phyloP scores from a whole-genome alignment of 345 rosid species.

The Anacardium occidentale region DNA sequence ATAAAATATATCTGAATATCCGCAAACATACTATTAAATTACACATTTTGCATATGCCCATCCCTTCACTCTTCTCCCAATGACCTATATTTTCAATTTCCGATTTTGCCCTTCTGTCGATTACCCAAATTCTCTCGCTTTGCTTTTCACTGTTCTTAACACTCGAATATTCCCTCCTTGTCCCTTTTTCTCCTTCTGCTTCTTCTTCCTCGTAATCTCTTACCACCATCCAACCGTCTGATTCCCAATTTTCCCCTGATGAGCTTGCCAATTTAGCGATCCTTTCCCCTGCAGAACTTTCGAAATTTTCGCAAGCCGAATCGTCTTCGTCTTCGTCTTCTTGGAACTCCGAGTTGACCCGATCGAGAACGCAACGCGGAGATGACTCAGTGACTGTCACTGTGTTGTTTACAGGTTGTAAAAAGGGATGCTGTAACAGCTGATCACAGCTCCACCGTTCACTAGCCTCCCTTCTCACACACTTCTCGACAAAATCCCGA shows the following conservation, averaged over 20 bases:
- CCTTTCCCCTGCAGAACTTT: slow-evolving; percentile 23
- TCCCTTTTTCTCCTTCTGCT: slow-evolving; percentile 22
- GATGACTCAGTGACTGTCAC: slow-evolving; percentile 35
- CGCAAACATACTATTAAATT: slow-evolving; percentile 10
- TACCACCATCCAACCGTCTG: slow-evolving; percentile 55
- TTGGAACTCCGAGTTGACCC: slow-evolving; percentile 49
- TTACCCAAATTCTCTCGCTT: not conserved
- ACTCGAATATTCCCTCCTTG: slow-evolving; percentile 24
- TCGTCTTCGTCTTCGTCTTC: slow-evolving; percentile 3
- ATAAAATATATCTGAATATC: slow-evolving; percentile 25
- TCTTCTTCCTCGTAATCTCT: slow-evolving; percentile 21
- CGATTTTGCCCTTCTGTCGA: slow-evolving; percentile 14
- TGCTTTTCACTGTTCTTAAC: slow-evolving; percentile 14
- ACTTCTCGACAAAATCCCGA: slow-evolving; percentile 60
- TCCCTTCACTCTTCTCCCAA: slow-evolving; percentile 10
- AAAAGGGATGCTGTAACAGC: slow-evolving; percentile 66
- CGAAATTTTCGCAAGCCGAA: slow-evolving; percentile 11
- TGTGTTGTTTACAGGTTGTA: slow-evolving; percentile 26
- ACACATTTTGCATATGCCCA: not conserved
- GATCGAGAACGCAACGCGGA: slow-evolving; percentile 74
- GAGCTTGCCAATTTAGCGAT: slow-evolving; percentile 25
- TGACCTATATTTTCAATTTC: slow-evolving; percentile 21
- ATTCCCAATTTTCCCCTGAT: slow-evolving; percentile 49
- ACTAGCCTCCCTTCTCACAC: slow-evolving; percentile 48
- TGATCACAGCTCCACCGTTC: slow-evolving; percentile 72